Base-by-base conservation (phyloP, 1,139 yeast species). In the Wickerhamomyces sp. region DNA sequence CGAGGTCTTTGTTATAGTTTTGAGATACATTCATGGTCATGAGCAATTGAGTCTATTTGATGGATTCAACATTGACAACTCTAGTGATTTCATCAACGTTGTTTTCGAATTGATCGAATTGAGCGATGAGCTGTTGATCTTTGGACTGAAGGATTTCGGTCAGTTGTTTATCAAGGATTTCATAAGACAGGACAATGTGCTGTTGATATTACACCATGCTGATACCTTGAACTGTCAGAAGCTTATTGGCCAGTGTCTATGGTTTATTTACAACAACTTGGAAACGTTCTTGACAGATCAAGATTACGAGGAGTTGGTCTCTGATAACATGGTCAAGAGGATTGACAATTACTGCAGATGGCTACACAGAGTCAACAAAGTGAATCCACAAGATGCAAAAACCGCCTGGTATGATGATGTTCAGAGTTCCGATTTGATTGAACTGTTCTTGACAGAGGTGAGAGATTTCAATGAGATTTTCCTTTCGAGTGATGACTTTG, bases 211-310 rank as follows among this genome's bases (percentile, higher is more conserved):
- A 21, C 61, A 68, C 9, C 78, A 78, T 50, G 70, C 93, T 0
- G 69, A 68, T 28, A 49, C 59, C 24, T 62, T 71, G 36, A 59
- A 68, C 12, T 84, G 87, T 3, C 54, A 59, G 8, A 75, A 78
- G 46, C 55, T 88, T 22, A 67, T 76, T 40, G 64, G 68, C 35
- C 70, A 73, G 36, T 76, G 95, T 50, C 62, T 81, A 26, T 78
- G 86, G 78, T 84, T 72, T 45, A 66, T 86, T 13, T 77, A 72
- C 46, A 70, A 74, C 45, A 86, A 87, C 51, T 58, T 85, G 41
- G 88, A 80, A 26, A 55, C 75, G 5, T 54, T 85, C 17, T 60
- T 87, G 30, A 72, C 77, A 40, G 85, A 82, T 45, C 52, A 54
- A n/a, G 51, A 49, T 32, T 40, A 55, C 12, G 39, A 45, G 3